Base-by-base conservation (phyloP, 2,329 filamentous ascomycete genomes). In the Sporothrix euskadiensis region DNA sequence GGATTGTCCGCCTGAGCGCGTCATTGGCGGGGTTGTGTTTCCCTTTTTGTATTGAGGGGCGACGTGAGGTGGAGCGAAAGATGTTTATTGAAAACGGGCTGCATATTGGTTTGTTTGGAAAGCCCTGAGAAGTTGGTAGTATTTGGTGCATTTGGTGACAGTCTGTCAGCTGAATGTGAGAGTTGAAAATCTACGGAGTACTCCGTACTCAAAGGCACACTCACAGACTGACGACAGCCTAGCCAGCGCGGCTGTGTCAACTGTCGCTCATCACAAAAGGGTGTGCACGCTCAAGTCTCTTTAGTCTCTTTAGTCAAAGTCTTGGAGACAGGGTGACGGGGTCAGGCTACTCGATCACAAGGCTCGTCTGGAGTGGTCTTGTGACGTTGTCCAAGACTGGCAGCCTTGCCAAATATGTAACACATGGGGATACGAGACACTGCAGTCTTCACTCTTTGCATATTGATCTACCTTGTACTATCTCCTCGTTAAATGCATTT, bases 321-420 rank as follows among this genome's bases (percentile, higher is more conserved):
- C 44, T n/a, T 35, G 26, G 44, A n/a, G 14, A 44, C 22, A 57
- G 3, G 26, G 39, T 19, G 54, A 32, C n/a, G 9, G 61, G 59
- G 56, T 71, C 56, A 71, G 69, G 56, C 69, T 52, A 57, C 26
- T 7, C 41, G 26, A 71, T 71, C 69, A 71, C 69, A 65, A 56
- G 66, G 49, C 66, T 56, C 66, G 52, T 57, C 57, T 30, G n/a
- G 9, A 10, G 12, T 39, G 59, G 61, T 47, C 39, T 47, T 66
- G 61, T 66, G 61, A 47, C 10, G 22, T 30, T 4, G 39, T 30
- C 12, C 12, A 16, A 22, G 12, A 52, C 10, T 68, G 57, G 44
- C 65, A 68, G 65, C 44, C 65, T 68, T 52, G 65, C 22, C n/a
- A 19, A 52, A 16, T 2, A 32, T n/a, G 41, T 14, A 30, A 8